Conservation (phyloP, 805 yeast genomes). For the Alloascoidea hylecoeti region DNA sequence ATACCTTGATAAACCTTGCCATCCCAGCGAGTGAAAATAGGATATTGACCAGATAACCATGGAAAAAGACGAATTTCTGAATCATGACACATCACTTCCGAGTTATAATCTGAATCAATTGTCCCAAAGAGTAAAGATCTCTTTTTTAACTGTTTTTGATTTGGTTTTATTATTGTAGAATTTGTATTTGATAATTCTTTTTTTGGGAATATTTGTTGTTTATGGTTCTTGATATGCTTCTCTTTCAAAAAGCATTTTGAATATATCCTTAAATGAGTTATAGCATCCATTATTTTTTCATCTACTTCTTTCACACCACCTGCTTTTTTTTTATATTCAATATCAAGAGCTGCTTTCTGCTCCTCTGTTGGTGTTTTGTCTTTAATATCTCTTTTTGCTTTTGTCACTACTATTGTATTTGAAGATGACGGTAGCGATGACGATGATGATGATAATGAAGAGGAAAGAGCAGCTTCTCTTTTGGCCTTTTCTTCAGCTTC, state of each 20-base stretch:
- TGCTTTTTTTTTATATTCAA: conserved; percentile 5
- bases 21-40: neutral
- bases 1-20: neutral
- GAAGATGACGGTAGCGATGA: too few species aligned
- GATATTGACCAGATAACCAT: neutral
- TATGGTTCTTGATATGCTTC: too few species aligned
- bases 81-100: conserved; percentile 20
- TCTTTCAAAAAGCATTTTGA: conserved; percentile 15
- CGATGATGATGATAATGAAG: too few species aligned
- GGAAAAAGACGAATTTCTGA: neutral
- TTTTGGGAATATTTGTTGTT: too few species aligned
- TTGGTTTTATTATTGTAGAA: conserved; percentile 2
- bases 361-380: too few species aligned
- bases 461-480: too few species aligned
- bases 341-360: conserved; percentile 10
- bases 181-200: conserved; percentile 6
- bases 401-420: too few species aligned
- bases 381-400: too few species aligned
- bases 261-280: conserved; percentile 15
- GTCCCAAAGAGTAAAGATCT: neutral
- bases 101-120: conserved; percentile 17
- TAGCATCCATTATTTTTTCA: conserved; percentile 11
- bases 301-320: conserved; percentile 13
- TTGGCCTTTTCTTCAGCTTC: too few species aligned
- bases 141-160: conserved; percentile 4